Evolutionary conservation across 1,284 basidiomycete genomes (phyloP).

Genomic region (Boletus mariae): DNA sequence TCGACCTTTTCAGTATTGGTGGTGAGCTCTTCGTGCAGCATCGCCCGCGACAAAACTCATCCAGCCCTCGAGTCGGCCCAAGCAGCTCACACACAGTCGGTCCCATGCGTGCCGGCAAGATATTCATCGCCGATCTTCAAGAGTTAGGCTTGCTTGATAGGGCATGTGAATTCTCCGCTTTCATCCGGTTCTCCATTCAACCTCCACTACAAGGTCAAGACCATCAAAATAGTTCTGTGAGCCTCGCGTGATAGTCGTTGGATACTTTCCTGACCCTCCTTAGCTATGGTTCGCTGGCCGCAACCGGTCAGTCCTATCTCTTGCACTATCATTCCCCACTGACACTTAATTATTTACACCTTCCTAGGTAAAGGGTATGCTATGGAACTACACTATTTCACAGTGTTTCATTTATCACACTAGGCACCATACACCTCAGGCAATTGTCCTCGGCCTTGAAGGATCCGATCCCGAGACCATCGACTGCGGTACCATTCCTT

Average conservation of each 20-base stretch:
- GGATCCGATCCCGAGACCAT: conserved; percentile 85
- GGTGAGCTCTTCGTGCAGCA: conserved; percentile 41
- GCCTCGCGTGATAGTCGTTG: conserved; percentile 23
- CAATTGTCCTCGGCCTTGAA: conserved; percentile 87
- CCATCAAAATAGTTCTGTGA: conserved; percentile 83
- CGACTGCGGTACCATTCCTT: conserved; percentile 74
- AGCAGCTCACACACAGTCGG: conserved; percentile 76
- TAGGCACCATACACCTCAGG: conserved; percentile 93
- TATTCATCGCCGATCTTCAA: conserved; percentile 78
- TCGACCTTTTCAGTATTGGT: conserved; percentile 93
- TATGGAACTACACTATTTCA: not conserved
- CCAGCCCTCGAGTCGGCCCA: conserved; percentile 42
- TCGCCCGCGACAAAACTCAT: not conserved
- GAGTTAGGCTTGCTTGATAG: conserved; percentile 71
- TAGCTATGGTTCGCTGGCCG: conserved; percentile 76
- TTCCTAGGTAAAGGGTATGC: conserved; percentile 74
- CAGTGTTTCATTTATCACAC: conserved; percentile 3
- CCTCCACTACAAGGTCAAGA: conserved; percentile 51
- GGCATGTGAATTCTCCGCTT: conserved; percentile 35
- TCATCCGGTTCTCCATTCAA: conserved; percentile 4
- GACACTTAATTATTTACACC: conserved; percentile 15
- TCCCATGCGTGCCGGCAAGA: conserved; percentile 89
- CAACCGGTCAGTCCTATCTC: conserved; percentile 52
- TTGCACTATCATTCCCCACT: not conserved
- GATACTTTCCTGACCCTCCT: not conserved